Evolutionary conservation across 805 yeast genomes (phyloP).

Genomic region (Candida tibetensis): DNA sequence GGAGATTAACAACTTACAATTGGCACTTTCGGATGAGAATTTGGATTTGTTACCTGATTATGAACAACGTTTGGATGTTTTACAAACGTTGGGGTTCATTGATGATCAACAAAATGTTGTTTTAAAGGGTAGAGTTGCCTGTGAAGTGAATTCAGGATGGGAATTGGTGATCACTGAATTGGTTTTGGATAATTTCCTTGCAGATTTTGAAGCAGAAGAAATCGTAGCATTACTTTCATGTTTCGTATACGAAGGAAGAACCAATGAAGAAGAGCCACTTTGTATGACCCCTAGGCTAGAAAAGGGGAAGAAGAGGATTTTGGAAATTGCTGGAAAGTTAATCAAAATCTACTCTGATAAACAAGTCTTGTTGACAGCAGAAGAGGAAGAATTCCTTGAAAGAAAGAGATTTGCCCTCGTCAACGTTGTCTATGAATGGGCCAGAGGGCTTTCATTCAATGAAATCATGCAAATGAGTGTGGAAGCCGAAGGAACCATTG

Average conservation of each 20-base stretch:
- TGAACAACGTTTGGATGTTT: conserved; percentile 79
- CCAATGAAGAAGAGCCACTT: conserved; percentile 61
- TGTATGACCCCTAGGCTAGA: conserved; percentile 77
- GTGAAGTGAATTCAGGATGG: conserved; percentile 89
- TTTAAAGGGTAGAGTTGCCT: conserved; percentile 89
- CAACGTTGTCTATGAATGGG: conserved; percentile 98
- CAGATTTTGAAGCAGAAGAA: conserved; percentile 92
- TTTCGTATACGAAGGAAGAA: conserved; percentile 87
- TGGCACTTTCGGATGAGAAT: conserved; percentile 79
- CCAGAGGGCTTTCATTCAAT: conserved; percentile 86
- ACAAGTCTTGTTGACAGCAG: conserved; percentile 74
- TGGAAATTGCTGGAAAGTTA: conserved; percentile 64
- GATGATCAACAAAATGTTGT: conserved; percentile 74
- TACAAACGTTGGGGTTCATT: conserved; percentile 75
- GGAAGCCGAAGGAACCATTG: conserved; percentile 95
- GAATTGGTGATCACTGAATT: conserved; percentile 88
- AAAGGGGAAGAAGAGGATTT: conserved; percentile 61
- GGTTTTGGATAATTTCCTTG: conserved; percentile 85
- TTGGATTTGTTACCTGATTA: conserved; percentile 90
- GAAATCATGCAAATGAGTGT: conserved; percentile 86
- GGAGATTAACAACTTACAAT: conserved; percentile 55
- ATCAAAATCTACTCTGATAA: conserved; percentile 59
- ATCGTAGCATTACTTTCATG: conserved; percentile 92
- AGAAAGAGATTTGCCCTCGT: conserved; percentile 84
- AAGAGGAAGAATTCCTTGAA: conserved; percentile 81